A percentile compares a stretch with the other conserved stretches of the same genome.
These are phyloP conservation scores for Candida glucosophila DNA, from an alignment of 1,139 yeast species.

Conservation along the genomic window DNA sequence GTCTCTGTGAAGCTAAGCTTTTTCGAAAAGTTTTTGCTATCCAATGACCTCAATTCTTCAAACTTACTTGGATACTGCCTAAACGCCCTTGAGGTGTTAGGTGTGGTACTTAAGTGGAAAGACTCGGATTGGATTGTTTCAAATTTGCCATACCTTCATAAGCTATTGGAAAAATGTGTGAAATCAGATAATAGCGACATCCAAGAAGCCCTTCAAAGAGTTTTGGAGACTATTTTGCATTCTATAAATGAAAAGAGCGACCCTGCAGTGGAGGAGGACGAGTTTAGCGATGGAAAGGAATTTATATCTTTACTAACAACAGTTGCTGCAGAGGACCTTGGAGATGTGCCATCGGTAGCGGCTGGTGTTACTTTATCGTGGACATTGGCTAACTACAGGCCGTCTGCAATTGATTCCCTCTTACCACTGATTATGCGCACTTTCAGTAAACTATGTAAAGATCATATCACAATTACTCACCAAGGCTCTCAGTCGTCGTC, in stretches of 20 bases:
- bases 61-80: constrained; percentile 66
- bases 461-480: constrained; percentile 68
- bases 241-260: constrained; percentile 44
- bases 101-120: constrained; percentile 78
- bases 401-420: constrained; percentile 64
- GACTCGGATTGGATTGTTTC: constrained; percentile 67
- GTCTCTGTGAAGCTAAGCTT: constrained; percentile 75
- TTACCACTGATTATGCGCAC: constrained; percentile 77
- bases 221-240: constrained; percentile 54
- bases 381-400: constrained; percentile 69
- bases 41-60: constrained; percentile 62
- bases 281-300: constrained; percentile 49
- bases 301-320: constrained; percentile 56
- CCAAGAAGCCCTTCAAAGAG: constrained; percentile 73
- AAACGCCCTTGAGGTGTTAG: constrained; percentile 85
- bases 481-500: constrained; percentile 33
- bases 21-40: constrained; percentile 77
- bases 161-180: constrained; percentile 72
- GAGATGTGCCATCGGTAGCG: constrained; percentile 74
- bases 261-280: constrained; percentile 38
- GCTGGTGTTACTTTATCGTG: constrained; percentile 87
- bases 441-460: constrained; percentile 81
- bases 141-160: constrained; percentile 60
- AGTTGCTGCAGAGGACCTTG: constrained; percentile 77
- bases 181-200: constrained; percentile 79